Evolutionary conservation across 1,139 yeast species (phyloP).

Genomic region (Scheffersomyces quercinus): DNA sequence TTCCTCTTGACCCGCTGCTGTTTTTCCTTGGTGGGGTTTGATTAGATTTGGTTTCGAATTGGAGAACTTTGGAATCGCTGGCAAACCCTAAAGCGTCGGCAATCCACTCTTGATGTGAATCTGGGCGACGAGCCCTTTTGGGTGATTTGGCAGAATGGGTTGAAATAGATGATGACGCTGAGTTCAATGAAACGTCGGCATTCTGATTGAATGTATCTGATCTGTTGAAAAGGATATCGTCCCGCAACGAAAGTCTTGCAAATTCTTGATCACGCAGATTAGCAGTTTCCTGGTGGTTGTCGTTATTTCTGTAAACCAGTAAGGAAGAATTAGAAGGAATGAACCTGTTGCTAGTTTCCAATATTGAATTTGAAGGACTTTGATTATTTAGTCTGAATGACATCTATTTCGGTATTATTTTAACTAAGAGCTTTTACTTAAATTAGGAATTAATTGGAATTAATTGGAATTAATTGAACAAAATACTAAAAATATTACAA

Average conservation of each 20-base stretch:
- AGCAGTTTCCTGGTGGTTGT: not conserved
- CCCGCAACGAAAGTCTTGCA: conserved; percentile 7
- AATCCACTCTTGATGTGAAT: conserved; percentile 20
- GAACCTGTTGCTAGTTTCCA: conserved; percentile 14
- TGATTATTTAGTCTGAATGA: too few relatives aligned
- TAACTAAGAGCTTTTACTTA: too few relatives aligned
- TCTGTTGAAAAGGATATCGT: conserved; percentile 12
- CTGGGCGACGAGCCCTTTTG: conserved; percentile 1
- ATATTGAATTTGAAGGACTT: not conserved
- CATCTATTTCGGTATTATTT: too few relatives aligned
- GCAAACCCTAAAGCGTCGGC: conserved; percentile 53
- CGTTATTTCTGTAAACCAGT: conserved; percentile 16
- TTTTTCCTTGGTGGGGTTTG: not conserved
- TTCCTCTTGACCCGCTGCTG: not conserved
- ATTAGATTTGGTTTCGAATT: conserved; percentile 16
- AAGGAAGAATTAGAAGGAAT: conserved; percentile 22
- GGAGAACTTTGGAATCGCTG: conserved; percentile 32
- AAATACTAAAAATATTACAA: too few relatives aligned
- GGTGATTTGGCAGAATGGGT: too few relatives aligned
- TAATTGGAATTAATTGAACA: too few relatives aligned
- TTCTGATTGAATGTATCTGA: conserved; percentile 1
- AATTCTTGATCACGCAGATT: not conserved
- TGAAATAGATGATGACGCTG: too few relatives aligned
- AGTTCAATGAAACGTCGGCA: conserved; percentile 2
- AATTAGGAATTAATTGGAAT: too few relatives aligned